Evolutionary conservation across 371 early-diverging fungal genomes (phyloP), one percentile per base, ranked within the genome.

Genomic region (Circinella minor): DNA sequence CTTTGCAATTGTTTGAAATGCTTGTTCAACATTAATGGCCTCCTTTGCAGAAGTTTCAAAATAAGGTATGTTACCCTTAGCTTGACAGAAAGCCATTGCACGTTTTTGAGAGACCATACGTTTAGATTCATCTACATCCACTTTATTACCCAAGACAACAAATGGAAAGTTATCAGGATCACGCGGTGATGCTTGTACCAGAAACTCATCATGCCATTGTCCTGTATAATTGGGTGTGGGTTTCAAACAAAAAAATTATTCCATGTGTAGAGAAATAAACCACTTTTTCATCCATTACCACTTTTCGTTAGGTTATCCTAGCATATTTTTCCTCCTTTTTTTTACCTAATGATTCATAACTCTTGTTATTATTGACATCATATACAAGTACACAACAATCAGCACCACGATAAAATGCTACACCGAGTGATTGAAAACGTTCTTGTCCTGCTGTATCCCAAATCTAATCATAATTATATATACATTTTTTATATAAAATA

Each of bases 311-410:
- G 27, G 27, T 27, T 27, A 27, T 27, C 27, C 27, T 27, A 27
- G 2, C 27, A 27, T 27, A 9, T 43, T 43, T 43, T 43, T 43
- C 11, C 0, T 43, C 43, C 9, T 43, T 15, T 17, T 17, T 17
- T 5, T 51, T 51, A 82, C 96, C 96, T 75, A 99, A 84, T 47
- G 94, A 93, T 76, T 98, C 98, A 76, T 98, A 99, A 71, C 94
- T 92, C 80, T 93, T 93, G 65, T 88, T 90, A 78, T 97, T 96
- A 77, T 94, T 98, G 66, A 99, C 96, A 73, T 99, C 99, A 77
- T 94, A 99, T 20, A 95, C 95, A 51, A 99, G 88, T 48, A 99
- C 96, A 75, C 99, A 99, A 83, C 99, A 99, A 83, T 99, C 99
- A n/a, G 99, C 99, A 55, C 99, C 99, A 68, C 99, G 92, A 83